Percentiles rank a stretch among this genome's conserved stretches.
Evolutionary conservation across 192 early-diverging fungal genomes (phyloP).

Genomic region (Funneliformis mosseae): DNA sequence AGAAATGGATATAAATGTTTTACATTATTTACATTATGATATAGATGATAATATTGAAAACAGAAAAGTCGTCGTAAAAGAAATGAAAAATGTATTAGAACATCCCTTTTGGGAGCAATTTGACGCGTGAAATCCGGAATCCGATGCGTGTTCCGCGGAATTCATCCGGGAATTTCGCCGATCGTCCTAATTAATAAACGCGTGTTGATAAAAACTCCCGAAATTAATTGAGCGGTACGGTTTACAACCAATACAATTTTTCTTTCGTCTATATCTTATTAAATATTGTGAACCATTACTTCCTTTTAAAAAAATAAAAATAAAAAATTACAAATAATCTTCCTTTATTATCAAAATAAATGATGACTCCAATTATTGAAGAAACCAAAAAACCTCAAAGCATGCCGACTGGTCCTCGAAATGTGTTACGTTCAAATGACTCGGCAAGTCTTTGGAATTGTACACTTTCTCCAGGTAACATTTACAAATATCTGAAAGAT

Average conservation of each 20-base stretch:
- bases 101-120: constrained; percentile 31
- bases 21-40: constrained; percentile 53
- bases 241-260: too few relatives aligned
- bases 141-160: not conserved
- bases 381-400: constrained; percentile 73
- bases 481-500: not conserved
- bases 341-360: not conserved
- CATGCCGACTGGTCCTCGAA: constrained; percentile 87
- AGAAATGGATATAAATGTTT: constrained; percentile 58
- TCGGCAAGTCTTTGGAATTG: constrained; percentile 95
- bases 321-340: too few relatives aligned
- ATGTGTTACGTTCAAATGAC: constrained; percentile 90
- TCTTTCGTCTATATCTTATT: too few relatives aligned
- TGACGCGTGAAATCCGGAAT: not conserved
- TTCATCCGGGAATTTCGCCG: not conserved
- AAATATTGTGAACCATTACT: too few relatives aligned
- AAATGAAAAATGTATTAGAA: constrained; percentile 22
- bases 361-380: constrained; percentile 27
- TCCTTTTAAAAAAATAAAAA: too few relatives aligned
- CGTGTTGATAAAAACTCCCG: not conserved
- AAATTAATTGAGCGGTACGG: too few relatives aligned
- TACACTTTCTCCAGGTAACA: constrained; percentile 79
- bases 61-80: constrained; percentile 10
- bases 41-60: not conserved
- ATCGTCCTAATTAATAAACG: not conserved